Percentiles rank a stretch among this genome's conserved stretches.
These are phyloP conservation scores for Limnanthes douglasii DNA, from an alignment of 345 rosid genomes.

Conservation along the genomic window DNA sequence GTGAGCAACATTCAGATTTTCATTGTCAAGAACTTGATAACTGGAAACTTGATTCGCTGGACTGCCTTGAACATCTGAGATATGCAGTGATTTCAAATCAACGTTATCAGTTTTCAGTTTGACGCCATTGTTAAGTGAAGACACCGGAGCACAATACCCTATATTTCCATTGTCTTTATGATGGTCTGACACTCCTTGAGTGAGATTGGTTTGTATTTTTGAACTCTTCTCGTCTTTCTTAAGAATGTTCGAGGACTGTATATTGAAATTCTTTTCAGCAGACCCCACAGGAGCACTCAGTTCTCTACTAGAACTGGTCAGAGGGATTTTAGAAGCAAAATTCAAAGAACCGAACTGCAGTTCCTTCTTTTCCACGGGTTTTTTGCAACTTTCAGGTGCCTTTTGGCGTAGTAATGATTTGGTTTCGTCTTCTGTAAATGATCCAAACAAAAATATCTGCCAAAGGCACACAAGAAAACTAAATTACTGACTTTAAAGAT, in stretches of 20 bases:
- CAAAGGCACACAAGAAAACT: background rate
- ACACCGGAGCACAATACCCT: slow-evolving; percentile 8
- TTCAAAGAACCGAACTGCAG: slow-evolving; percentile 44
- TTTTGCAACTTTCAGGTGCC: slow-evolving; percentile 26
- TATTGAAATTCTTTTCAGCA: slow-evolving; percentile 14
- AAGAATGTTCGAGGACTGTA: slow-evolving; percentile 17
- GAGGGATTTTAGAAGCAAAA: slow-evolving; percentile 20
- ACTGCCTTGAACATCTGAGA: slow-evolving; percentile 25
- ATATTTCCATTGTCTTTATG: slow-evolving; percentile 30
- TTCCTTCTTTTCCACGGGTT: slow-evolving; percentile 19
- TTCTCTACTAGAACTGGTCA: slow-evolving; percentile 20
- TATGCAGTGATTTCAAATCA: slow-evolving; percentile 14
- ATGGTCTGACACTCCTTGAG: slow-evolving; percentile 8
- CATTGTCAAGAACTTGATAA: slow-evolving; percentile 34
- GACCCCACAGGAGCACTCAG: slow-evolving; percentile 12
- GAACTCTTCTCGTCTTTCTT: slow-evolving; percentile 15
- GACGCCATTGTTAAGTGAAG: slow-evolving; percentile 29
- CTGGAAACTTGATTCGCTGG: slow-evolving; percentile 17
- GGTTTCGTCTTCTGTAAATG: slow-evolving; percentile 87
- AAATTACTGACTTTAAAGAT: background rate
- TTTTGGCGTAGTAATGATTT: slow-evolving; percentile 30
- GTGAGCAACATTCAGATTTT: slow-evolving; percentile 10
- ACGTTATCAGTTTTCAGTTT: slow-evolving; percentile 15
- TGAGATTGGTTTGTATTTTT: slow-evolving; percentile 9
- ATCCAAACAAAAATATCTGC: slow-evolving; percentile 67